Evolutionary conservation across 2,329 filamentous ascomycete species (phyloP).

Genomic region (Thelonectria discophora): DNA sequence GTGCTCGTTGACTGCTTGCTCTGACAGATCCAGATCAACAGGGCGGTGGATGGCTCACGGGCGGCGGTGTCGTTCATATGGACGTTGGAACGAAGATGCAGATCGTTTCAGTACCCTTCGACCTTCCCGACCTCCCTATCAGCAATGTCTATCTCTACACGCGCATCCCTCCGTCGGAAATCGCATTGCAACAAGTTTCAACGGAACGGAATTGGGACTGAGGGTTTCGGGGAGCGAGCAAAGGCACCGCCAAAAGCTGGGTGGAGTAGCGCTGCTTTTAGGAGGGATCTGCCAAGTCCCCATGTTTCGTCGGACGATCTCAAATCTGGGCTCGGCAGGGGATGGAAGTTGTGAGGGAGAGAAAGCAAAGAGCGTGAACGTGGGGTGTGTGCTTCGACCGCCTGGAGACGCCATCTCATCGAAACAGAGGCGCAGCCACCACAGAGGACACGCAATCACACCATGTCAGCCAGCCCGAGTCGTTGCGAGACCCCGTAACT

Average conservation of each 20-base stretch:
- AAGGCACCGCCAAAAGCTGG: slow-evolving; percentile 6
- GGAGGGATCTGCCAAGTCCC: background rate
- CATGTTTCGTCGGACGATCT: slow-evolving; percentile 22
- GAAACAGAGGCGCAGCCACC: slow-evolving; percentile 8
- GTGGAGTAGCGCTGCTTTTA: slow-evolving; percentile 20
- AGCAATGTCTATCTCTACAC: background rate
- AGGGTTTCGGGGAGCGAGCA: slow-evolving; percentile 21
- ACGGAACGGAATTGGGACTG: slow-evolving; percentile 29
- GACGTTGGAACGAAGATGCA: background rate
- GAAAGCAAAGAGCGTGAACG: slow-evolving; percentile 7
- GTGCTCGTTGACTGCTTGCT: slow-evolving; percentile 7
- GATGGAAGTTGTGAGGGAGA: background rate
- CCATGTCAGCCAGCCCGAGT: background rate
- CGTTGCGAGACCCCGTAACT: slow-evolving; percentile 13
- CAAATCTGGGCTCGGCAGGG: slow-evolving; percentile 26
- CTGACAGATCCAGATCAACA: slow-evolving; percentile 1
- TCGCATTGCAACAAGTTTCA: background rate
- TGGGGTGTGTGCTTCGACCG: slow-evolving; percentile 1
- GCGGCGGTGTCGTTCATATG: slow-evolving; percentile 9
- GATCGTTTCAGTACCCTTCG: background rate
- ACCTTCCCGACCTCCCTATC: background rate
- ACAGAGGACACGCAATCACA: slow-evolving; percentile 11
- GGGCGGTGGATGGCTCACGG: background rate
- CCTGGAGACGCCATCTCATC: background rate
- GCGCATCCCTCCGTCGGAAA: slow-evolving; percentile 6